Conservation (phyloP, 208 protist species). For the Acanthamoeba quina region DNA sequence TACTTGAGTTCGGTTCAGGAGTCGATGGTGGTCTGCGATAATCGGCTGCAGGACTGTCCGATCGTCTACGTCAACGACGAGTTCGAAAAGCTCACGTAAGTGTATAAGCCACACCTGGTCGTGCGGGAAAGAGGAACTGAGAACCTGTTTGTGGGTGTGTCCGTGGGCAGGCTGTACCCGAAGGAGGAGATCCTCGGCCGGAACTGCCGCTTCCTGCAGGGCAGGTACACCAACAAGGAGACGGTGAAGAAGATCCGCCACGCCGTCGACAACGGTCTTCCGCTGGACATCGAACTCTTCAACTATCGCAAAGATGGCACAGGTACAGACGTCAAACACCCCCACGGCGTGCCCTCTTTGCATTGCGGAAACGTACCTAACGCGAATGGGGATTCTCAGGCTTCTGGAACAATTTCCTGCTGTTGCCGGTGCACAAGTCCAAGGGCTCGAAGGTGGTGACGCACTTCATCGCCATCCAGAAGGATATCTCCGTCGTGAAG, state of each 20-base stretch:
- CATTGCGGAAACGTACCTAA: neutral
- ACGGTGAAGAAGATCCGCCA: slow-evolving; percentile 31
- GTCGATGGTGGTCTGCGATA: slow-evolving; percentile 52
- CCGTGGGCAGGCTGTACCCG: slow-evolving; percentile 11
- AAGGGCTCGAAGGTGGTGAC: slow-evolving; percentile 19
- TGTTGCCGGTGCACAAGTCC: slow-evolving; percentile 68
- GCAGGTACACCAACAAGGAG: slow-evolving; percentile 15
- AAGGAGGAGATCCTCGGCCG: slow-evolving; percentile 55
- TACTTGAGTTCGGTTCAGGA: slow-evolving; percentile 12
- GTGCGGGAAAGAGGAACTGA: neutral
- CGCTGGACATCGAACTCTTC: slow-evolving; percentile 69
- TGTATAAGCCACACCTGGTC: neutral
- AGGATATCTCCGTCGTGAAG: slow-evolving; percentile 71
- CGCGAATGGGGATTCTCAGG: neutral
- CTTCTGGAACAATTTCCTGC: slow-evolving; percentile 73
- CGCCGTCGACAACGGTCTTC: neutral
- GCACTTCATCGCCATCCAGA: slow-evolving; percentile 77
- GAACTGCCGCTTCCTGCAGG: slow-evolving; percentile 60
- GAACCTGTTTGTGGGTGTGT: neutral
- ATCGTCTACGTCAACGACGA: slow-evolving; percentile 45
- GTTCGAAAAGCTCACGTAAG: slow-evolving; percentile 45
- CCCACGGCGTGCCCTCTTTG: neutral
- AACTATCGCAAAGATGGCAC: slow-evolving; percentile 77
- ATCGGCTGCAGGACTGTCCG: slow-evolving; percentile 18
- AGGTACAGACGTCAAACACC: neutral